A percentile compares a stretch with the other conserved stretches of the same genome.
Evolutionary conservation across 2,329 filamentous ascomycete genomes (phyloP).

Genomic region (Cladophialophora immunda): DNA sequence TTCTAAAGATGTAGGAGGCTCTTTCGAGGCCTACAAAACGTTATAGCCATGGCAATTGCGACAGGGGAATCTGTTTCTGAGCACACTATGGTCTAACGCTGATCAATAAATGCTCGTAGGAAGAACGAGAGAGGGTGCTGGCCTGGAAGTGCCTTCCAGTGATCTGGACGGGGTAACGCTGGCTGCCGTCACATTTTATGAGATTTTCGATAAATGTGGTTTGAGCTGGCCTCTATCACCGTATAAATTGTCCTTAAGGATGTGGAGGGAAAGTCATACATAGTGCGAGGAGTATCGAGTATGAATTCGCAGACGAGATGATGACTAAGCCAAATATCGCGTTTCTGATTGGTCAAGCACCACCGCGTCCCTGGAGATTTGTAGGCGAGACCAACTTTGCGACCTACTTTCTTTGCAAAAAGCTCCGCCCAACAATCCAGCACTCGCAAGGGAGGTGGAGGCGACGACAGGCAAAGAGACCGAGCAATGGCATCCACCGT

Average conservation of each 20-base stretch:
- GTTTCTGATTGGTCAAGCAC: neutral
- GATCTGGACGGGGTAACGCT: too few species aligned
- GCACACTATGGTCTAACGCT: too few species aligned
- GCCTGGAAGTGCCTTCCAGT: too few species aligned
- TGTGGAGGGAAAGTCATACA: too few species aligned
- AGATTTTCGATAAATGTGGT: too few species aligned
- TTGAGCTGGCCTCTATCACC: too few species aligned
- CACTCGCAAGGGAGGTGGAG: constrained; percentile 21
- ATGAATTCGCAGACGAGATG: neutral
- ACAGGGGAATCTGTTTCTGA: neutral
- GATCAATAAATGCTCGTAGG: too few species aligned
- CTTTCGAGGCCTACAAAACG: neutral
- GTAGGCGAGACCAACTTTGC: neutral
- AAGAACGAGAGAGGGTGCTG: too few species aligned
- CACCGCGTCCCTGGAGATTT: neutral
- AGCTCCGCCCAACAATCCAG: constrained; percentile 9
- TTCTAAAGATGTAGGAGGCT: neutral
- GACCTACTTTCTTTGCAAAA: neutral
- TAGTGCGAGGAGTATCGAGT: too few species aligned
- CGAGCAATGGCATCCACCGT: constrained; percentile 34
- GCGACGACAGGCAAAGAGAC: constrained; percentile 19
- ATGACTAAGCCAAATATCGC: neutral
- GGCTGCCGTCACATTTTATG: too few species aligned
- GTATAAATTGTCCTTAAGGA: too few species aligned
- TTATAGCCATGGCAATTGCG: neutral